A percentile compares a stretch with the other conserved stretches of the same genome.
These are phyloP conservation scores for Limtongia smithiae DNA, from an alignment of 805 yeast species.

Conservation along the genomic window DNA sequence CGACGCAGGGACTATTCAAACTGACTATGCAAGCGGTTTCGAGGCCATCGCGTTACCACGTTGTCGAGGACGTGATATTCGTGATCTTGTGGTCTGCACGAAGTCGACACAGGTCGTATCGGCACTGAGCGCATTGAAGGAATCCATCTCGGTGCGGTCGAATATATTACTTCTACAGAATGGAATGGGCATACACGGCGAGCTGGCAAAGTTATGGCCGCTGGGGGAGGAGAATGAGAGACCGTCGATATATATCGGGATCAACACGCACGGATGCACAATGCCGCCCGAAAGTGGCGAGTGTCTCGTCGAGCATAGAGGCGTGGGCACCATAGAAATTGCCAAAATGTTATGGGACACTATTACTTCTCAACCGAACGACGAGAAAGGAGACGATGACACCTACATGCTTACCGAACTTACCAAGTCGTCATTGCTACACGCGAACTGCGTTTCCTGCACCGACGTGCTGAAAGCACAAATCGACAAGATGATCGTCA, in stretches of 20 bases:
- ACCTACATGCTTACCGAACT: conserved; percentile 3
- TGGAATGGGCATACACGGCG: conserved; percentile 71
- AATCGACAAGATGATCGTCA: conserved; percentile 70
- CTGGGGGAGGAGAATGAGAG: conserved; percentile 35
- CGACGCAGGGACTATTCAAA: background rate
- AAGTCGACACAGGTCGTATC: conserved; percentile 69
- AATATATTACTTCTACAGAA: conserved; percentile 67
- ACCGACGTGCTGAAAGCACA: conserved; percentile 57
- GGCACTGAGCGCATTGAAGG: conserved; percentile 41
- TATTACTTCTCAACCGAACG: no score
- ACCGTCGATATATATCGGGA: conserved; percentile 69
- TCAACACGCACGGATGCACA: conserved; percentile 78
- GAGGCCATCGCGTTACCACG: conserved; percentile 8
- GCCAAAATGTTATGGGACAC: conserved; percentile 53
- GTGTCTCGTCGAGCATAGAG: conserved; percentile 62
- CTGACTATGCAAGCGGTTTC: background rate
- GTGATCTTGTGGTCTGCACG: conserved; percentile 67
- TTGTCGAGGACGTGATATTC: conserved; percentile 37
- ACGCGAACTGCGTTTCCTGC: conserved; percentile 33
- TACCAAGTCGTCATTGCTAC: conserved; percentile 13
- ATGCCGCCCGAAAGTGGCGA: conserved; percentile 33
- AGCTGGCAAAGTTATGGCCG: conserved; percentile 56
- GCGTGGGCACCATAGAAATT: conserved; percentile 59
- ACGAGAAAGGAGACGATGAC: background rate
- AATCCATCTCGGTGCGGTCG: conserved; percentile 4